A percentile compares a stretch with the other conserved stretches of the same genome.
Conservation (phyloP, 2,329 filamentous ascomycete genomes). For the Pseudopyrenochaeta lycopersici region DNA sequence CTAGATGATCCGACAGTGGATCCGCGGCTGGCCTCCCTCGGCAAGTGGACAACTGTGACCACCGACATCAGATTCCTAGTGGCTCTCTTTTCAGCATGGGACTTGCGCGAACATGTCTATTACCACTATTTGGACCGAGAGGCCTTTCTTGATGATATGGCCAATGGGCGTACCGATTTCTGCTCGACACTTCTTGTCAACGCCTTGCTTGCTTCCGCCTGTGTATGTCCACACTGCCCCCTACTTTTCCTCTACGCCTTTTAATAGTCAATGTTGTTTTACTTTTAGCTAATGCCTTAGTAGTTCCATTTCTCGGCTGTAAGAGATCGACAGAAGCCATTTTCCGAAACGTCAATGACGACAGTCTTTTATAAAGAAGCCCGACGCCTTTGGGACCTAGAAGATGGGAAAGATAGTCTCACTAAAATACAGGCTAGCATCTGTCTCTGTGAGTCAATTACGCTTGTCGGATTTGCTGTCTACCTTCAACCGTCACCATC, state of each 20-base stretch:
- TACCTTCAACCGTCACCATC: not conserved
- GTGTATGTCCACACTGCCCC: slow-evolving; percentile 27
- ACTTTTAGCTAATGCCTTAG: not conserved
- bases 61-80: slow-evolving; percentile 27
- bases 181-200: slow-evolving; percentile 44
- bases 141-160: slow-evolving; percentile 41
- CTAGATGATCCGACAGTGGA: slow-evolving; percentile 20
- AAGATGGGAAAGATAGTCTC: slow-evolving; percentile 30
- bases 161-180: slow-evolving; percentile 30
- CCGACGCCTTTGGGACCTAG: slow-evolving; percentile 37
- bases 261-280: not conserved
- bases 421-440: slow-evolving; percentile 37
- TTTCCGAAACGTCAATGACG: slow-evolving; percentile 31
- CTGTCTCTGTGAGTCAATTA: slow-evolving; percentile 30
- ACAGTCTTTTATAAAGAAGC: slow-evolving; percentile 42
- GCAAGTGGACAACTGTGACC: slow-evolving; percentile 36
- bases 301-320: slow-evolving; percentile 38
- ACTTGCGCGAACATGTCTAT: slow-evolving; percentile 36
- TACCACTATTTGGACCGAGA: slow-evolving; percentile 44
- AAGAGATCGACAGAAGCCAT: slow-evolving; percentile 38
- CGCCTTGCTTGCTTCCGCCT: slow-evolving; percentile 38
- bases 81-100: slow-evolving; percentile 37
- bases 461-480: not conserved
- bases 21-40: slow-evolving; percentile 23
- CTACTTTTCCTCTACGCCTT: not conserved